Percentiles rank a stretch among this genome's conserved stretches.
phyloP scores from a whole-genome alignment of 106 monocot species.

The Hemerocallis citrina region DNA sequence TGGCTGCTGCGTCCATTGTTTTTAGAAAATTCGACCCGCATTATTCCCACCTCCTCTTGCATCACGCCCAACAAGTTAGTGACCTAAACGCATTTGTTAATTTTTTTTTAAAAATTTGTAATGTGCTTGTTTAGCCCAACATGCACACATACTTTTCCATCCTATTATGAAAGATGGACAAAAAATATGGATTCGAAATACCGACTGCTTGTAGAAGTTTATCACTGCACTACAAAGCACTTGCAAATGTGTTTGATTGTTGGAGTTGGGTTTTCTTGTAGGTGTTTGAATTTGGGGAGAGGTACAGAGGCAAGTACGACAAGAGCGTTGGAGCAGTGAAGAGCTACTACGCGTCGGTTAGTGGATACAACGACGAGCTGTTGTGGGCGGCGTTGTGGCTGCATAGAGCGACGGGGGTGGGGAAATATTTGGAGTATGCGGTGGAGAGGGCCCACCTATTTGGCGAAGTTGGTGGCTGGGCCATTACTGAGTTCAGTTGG shows the following conservation, averaged over 20 bases:
- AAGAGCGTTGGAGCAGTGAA: slow-evolving; percentile 43
- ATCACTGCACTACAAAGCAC: no score
- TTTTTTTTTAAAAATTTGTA: no score
- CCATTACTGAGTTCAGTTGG: slow-evolving; percentile 64
- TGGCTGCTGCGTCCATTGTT: slow-evolving; percentile 31
- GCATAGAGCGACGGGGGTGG: slow-evolving; percentile 28
- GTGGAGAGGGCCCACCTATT: slow-evolving; percentile 19
- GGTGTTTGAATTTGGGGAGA: slow-evolving; percentile 70
- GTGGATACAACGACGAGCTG: slow-evolving; percentile 78
- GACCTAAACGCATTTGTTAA: no score
- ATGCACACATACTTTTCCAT: no score
- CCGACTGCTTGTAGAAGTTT: no score
- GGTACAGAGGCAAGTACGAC: slow-evolving; percentile 62
- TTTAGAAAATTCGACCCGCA: slow-evolving; percentile 23
- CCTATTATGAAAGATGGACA: no score
- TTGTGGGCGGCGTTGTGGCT: slow-evolving; percentile 92
- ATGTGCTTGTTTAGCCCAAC: no score
- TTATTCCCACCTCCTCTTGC: slow-evolving; percentile 26
- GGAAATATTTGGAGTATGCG: slow-evolving; percentile 36
- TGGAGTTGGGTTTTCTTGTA: no score
- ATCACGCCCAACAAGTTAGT: slow-evolving; percentile 21
- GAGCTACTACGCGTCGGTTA: slow-evolving; percentile 66
- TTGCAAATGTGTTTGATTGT: no score
- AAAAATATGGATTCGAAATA: no score
- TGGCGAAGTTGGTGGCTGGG: slow-evolving; percentile 47